phyloP scores from a whole-genome alignment of 257 asterid species.

The Rhazya stricta region DNA sequence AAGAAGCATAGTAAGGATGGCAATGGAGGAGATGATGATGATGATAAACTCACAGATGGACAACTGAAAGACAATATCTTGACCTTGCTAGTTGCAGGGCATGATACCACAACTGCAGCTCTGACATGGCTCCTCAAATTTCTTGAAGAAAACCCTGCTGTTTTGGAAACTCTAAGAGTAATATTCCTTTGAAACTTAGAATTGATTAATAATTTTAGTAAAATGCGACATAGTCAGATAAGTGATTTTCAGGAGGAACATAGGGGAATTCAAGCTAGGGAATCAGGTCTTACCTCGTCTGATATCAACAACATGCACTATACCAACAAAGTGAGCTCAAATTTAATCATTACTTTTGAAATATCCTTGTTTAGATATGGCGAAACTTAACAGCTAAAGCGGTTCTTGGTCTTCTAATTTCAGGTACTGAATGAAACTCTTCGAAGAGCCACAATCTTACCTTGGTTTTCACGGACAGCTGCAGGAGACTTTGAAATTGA shows the following conservation, averaged over 20 bases:
- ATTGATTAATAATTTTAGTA: neutral
- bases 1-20: constrained; percentile 49
- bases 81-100: constrained; percentile 80
- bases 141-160: constrained; percentile 66
- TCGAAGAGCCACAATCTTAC: constrained; percentile 76
- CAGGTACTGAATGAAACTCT: constrained; percentile 77
- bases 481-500: constrained; percentile 82
- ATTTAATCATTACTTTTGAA: neutral
- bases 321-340: constrained; percentile 54
- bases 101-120: constrained; percentile 86
- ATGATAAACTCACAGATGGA: constrained; percentile 66
- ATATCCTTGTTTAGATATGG: neutral
- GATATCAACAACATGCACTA: constrained; percentile 79
- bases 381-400: constrained; percentile 1
- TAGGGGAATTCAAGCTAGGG: constrained; percentile 39
- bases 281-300: constrained; percentile 67
- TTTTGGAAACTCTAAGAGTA: constrained; percentile 64
- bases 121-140: constrained; percentile 75
- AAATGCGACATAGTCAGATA: constrained; percentile 8
- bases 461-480: constrained; percentile 86
- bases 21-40: constrained; percentile 52
- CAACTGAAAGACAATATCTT: constrained; percentile 79
- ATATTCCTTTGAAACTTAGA: constrained; percentile 3
- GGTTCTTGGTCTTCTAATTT: constrained; percentile 10
- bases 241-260: constrained; percentile 60